These are phyloP conservation scores for Colletotrichum musae DNA, from an alignment of 2,329 filamentous ascomycete genomes.

Conservation along the genomic window DNA sequence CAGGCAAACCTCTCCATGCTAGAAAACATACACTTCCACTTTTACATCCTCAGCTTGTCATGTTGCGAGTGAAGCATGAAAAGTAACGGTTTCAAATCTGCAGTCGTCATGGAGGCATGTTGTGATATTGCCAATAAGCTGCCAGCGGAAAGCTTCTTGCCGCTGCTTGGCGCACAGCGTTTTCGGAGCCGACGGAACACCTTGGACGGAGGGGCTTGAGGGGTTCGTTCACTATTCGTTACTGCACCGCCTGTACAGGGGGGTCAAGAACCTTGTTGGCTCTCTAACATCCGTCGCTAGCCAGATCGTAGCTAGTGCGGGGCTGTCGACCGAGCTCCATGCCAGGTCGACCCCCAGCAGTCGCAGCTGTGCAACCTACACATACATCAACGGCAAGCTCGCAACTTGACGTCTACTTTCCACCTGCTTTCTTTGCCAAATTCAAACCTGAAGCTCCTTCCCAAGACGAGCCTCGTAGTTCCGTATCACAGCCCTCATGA, in stretches of 20 bases:
- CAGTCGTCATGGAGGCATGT: no score
- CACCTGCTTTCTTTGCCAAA: background rate
- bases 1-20: no score
- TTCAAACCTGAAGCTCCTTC: background rate
- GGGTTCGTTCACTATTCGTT: constrained; percentile 11
- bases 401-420: background rate
- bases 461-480: background rate
- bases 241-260: constrained; percentile 18
- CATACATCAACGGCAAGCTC: constrained; percentile 16
- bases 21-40: no score
- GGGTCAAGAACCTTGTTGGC: constrained; percentile 36
- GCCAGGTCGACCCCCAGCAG: constrained; percentile 17
- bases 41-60: no score
- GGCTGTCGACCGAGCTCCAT: constrained; percentile 38
- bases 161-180: background rate
- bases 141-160: constrained; percentile 16
- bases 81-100: no score
- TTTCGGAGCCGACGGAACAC: constrained; percentile 26
- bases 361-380: constrained; percentile 17
- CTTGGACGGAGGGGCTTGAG: constrained; percentile 26
- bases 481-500: constrained; percentile 50
- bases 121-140: background rate
- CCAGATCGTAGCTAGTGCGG: constrained; percentile 40
- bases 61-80: no score
- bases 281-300: constrained; percentile 30